Percentiles rank a stretch among this genome's conserved stretches.
phyloP scores from a whole-genome alignment of 2,329 filamentous ascomycete species.

The Sarocladium oryzae region DNA sequence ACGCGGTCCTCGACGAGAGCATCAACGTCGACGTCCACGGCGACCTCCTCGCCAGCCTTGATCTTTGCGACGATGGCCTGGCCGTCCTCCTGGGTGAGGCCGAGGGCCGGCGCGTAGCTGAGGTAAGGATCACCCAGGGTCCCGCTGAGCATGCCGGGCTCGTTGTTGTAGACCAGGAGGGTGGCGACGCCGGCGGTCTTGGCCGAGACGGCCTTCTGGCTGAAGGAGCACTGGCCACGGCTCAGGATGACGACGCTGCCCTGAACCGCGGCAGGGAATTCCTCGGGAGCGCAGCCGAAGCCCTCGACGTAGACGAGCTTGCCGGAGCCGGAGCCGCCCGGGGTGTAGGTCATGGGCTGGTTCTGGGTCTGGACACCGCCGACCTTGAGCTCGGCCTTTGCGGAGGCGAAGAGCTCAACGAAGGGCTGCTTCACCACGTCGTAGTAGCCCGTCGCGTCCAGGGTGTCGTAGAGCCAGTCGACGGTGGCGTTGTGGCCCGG shows the following conservation, averaged over 20 bases:
- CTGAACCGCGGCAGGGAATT: slow-evolving; percentile 45
- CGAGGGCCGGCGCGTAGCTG: slow-evolving; percentile 44
- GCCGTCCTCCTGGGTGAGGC: slow-evolving; percentile 43
- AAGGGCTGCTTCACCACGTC: slow-evolving; percentile 39
- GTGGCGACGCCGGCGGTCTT: slow-evolving; percentile 50
- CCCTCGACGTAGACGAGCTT: slow-evolving; percentile 41
- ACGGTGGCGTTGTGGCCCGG: slow-evolving; percentile 40
- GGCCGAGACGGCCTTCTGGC: slow-evolving; percentile 49
- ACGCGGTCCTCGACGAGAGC: slow-evolving; percentile 40
- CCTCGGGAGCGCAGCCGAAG: slow-evolving; percentile 45
- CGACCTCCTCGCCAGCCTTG: slow-evolving; percentile 24
- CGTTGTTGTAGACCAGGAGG: slow-evolving; percentile 58
- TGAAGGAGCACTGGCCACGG: slow-evolving; percentile 54
- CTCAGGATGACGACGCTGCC: slow-evolving; percentile 54
- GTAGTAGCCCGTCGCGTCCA: slow-evolving; percentile 33
- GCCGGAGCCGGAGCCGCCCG: slow-evolving; percentile 34
- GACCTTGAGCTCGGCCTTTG: slow-evolving; percentile 23
- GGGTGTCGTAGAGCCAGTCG: slow-evolving; percentile 35
- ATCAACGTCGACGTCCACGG: slow-evolving; percentile 34
- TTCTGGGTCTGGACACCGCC: slow-evolving; percentile 21
- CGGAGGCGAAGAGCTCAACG: slow-evolving; percentile 30
- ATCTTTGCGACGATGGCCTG: slow-evolving; percentile 24
- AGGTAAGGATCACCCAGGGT: slow-evolving; percentile 45
- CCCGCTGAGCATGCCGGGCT: slow-evolving; percentile 39
- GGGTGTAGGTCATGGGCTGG: slow-evolving; percentile 41